phyloP scores from a whole-genome alignment of 1,284 basidiomycete genomes.

The Agaricales sp. region DNA sequence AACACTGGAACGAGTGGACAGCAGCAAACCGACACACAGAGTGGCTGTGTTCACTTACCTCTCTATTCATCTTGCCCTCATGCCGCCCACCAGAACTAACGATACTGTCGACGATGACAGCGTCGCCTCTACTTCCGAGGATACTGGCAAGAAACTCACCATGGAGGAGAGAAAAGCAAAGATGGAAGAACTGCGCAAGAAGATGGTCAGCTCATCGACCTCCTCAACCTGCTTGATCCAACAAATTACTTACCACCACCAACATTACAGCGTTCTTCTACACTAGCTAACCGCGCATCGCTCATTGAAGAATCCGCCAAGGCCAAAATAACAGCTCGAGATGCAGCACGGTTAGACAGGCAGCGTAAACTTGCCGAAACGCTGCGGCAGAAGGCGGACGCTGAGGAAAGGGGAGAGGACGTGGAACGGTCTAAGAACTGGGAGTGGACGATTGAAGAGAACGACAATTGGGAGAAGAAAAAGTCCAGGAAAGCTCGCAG shows the following conservation, averaged over 20 bases:
- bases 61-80: background rate
- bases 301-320: conserved; percentile 76
- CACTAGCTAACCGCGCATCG: conserved; percentile 74
- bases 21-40: background rate
- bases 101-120: background rate
- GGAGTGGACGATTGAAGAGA: conserved; percentile 92
- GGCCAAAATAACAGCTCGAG: conserved; percentile 64
- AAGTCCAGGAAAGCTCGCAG: conserved; percentile 14
- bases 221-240: conserved; percentile 3
- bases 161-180: conserved; percentile 73
- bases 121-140: background rate
- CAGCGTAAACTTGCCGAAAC: conserved; percentile 84
- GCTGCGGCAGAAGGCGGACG: conserved; percentile 80
- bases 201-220: conserved; percentile 49
- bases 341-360: conserved; percentile 73
- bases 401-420: conserved; percentile 77
- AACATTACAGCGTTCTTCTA: conserved; percentile 57
- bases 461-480: conserved; percentile 19
- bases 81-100: background rate
- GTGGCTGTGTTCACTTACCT: too few species aligned
- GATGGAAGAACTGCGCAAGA: conserved; percentile 63
- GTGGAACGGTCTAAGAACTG: conserved; percentile 78
- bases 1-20: background rate
- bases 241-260: conserved; percentile 2
- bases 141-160: conserved; percentile 22